Conservation (phyloP, 352 stramenopile species). For the Globisporangium lucens region DNA sequence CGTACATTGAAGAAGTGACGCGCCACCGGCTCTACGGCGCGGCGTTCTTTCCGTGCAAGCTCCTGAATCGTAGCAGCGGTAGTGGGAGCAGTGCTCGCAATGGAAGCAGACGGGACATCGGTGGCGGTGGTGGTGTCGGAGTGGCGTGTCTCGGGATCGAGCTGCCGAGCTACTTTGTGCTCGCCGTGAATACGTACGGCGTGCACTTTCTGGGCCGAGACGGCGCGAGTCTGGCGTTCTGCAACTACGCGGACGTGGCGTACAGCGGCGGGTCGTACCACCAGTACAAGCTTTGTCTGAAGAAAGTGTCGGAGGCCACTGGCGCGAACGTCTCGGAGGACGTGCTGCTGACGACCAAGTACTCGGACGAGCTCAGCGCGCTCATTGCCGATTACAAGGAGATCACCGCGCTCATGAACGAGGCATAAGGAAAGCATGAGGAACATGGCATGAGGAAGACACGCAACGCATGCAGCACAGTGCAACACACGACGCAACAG, state of each 20-base stretch:
- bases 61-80: slow-evolving; percentile 31
- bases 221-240: slow-evolving; percentile 58
- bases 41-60: slow-evolving; percentile 85
- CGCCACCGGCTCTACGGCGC: slow-evolving; percentile 84
- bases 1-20: slow-evolving; percentile 82
- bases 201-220: slow-evolving; percentile 87
- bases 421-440: slow-evolving; percentile 18
- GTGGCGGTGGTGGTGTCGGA: slow-evolving; percentile 16
- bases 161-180: slow-evolving; percentile 81
- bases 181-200: slow-evolving; percentile 89
- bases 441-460: too few relatives aligned
- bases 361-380: slow-evolving; percentile 59
- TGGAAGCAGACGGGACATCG: slow-evolving; percentile 24
- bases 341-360: slow-evolving; percentile 64
- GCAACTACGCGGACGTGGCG: slow-evolving; percentile 60
- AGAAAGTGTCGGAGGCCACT: slow-evolving; percentile 32
- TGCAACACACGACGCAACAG: too few relatives aligned
- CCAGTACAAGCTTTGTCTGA: slow-evolving; percentile 68
- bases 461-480: too few relatives aligned
- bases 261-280: slow-evolving; percentile 55
- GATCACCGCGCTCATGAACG: slow-evolving; percentile 64
- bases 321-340: slow-evolving; percentile 34
- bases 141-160: slow-evolving; percentile 41
- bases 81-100: slow-evolving; percentile 17
- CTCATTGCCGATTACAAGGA: slow-evolving; percentile 76